These are phyloP conservation scores for Scutellaria galericulata DNA, from an alignment of 257 asterid species.

Conservation along the genomic window DNA sequence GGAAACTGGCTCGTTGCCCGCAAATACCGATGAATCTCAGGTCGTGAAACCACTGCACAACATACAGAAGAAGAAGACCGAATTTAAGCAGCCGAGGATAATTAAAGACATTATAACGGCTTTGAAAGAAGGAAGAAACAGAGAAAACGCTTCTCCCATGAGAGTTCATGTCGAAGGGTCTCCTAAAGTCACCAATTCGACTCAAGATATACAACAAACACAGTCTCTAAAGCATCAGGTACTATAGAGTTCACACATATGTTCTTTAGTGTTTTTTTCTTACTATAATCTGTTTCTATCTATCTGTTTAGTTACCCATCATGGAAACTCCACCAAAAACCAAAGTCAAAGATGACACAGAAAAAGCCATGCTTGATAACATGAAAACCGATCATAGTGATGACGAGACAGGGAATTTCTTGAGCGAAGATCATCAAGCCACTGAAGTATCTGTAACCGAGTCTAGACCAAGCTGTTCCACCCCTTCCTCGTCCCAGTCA, in stretches of 20 bases:
- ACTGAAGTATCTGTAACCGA: constrained; percentile 49
- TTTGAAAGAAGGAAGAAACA: constrained; percentile 71
- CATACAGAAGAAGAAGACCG: constrained; percentile 37
- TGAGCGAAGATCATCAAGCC: constrained; percentile 42
- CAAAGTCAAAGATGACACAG: constrained; percentile 56
- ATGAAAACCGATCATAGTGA: constrained; percentile 40
- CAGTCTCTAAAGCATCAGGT: constrained; percentile 78
- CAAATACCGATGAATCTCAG: constrained; percentile 38
- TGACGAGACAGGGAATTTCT: constrained; percentile 35
- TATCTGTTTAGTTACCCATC: constrained; percentile 54
- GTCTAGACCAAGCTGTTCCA: constrained; percentile 57
- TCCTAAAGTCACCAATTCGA: constrained; percentile 50
- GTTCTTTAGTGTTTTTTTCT: constrained; percentile 2
- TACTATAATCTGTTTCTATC: constrained; percentile 3
- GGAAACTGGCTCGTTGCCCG: constrained; percentile 26
- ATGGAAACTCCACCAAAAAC: constrained; percentile 64
- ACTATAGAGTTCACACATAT: constrained; percentile 7
- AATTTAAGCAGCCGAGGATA: constrained; percentile 64
- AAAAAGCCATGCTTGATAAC: constrained; percentile 36
- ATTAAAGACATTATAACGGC: constrained; percentile 72
- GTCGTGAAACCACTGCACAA: constrained; percentile 38
- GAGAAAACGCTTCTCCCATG: constrained; percentile 73
- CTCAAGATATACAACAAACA: constrained; percentile 44
- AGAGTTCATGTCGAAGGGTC: constrained; percentile 52
- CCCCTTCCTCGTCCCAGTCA: constrained; percentile 58